phyloP scores from a whole-genome alignment of 2,329 filamentous ascomycete species.

The Aureobasidium lini region DNA sequence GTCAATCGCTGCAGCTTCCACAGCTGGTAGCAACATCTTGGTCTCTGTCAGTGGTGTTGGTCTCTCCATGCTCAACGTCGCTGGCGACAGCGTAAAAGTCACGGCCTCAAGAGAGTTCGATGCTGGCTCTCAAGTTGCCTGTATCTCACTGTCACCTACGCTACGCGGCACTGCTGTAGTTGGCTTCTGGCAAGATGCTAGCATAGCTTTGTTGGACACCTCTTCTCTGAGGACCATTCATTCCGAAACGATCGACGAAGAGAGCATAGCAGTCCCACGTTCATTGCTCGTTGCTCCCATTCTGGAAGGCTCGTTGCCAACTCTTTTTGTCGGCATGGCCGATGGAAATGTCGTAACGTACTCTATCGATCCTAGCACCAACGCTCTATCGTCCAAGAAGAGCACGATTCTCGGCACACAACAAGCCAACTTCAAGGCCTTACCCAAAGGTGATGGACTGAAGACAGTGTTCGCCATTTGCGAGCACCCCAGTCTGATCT shows the following conservation, averaged over 20 bases:
- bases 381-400: slow-evolving; percentile 63
- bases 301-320: slow-evolving; percentile 59
- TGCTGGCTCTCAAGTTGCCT: slow-evolving; percentile 71
- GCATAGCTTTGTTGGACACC: slow-evolving; percentile 66
- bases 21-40: slow-evolving; percentile 62
- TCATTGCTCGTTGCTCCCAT: slow-evolving; percentile 75
- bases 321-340: slow-evolving; percentile 81
- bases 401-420: slow-evolving; percentile 79
- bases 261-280: slow-evolving; percentile 72
- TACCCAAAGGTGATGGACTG: slow-evolving; percentile 59
- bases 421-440: slow-evolving; percentile 69
- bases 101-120: slow-evolving; percentile 54
- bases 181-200: slow-evolving; percentile 81
- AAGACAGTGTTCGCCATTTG: slow-evolving; percentile 87
- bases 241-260: slow-evolving; percentile 51
- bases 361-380: slow-evolving; percentile 55
- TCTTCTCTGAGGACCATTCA: slow-evolving; percentile 58
- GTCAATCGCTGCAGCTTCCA: slow-evolving; percentile 69
- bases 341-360: slow-evolving; percentile 88
- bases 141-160: slow-evolving; percentile 64
- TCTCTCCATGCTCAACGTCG: slow-evolving; percentile 61
- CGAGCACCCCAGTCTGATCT: slow-evolving; percentile 89
- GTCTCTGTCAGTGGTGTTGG: slow-evolving; percentile 69
- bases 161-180: slow-evolving; percentile 63
- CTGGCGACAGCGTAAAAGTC: slow-evolving; percentile 47